Evolutionary conservation across 345 rosid species (phyloP), one percentile per base, ranked within the genome.

Genomic region (Eucalyptus erythrocorys): DNA sequence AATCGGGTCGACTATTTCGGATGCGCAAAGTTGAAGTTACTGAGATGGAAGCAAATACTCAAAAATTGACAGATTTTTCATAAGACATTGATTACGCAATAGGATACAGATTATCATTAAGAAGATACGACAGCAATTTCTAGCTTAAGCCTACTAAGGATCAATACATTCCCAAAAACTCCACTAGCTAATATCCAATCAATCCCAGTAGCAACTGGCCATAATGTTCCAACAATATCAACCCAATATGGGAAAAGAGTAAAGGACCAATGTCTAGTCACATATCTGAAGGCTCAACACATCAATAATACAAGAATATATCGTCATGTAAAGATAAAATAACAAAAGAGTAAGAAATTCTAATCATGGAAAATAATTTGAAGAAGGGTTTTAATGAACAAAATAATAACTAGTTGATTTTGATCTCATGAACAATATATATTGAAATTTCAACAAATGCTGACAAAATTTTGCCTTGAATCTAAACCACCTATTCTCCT

Each of bases 281-380:
- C 13, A 71, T 1, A n/a, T 3, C 34, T n/a, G 19, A 15, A 64
- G 37, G 34, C 76, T 64, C 6, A n/a, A 64, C 21, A n/a, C 19
- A 27, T 27, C 16, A 61, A 61, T 61, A 61, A 61, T 13, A 61
- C 17, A 30, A 0, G 0, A 61, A 27, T 30, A 12, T 34, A 68
- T 68, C 0, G 2, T 68, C 80, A 3, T 0, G 0, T 5, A n/a
- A 9, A 68, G 12, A 10, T 17, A 37, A 21, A 15, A n/a, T 64
- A n/a, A 64, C 1, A 64, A n/a, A 64, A 16, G 21, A 64, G 9
- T 15, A n/a, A n/a, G 34, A n/a, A 30, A n/a, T 68, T 32, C 42
- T 34, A 68, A 68, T 55, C 61, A 55, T 6, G 24, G 7, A 5
- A 32, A 19, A 68, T 3, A 16, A 32, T 34, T 16, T 32, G 10